Percentiles rank a stretch among this genome's conserved stretches.
phyloP scores from a whole-genome alignment of 805 yeast species.

The Ogataea zsoltii region DNA sequence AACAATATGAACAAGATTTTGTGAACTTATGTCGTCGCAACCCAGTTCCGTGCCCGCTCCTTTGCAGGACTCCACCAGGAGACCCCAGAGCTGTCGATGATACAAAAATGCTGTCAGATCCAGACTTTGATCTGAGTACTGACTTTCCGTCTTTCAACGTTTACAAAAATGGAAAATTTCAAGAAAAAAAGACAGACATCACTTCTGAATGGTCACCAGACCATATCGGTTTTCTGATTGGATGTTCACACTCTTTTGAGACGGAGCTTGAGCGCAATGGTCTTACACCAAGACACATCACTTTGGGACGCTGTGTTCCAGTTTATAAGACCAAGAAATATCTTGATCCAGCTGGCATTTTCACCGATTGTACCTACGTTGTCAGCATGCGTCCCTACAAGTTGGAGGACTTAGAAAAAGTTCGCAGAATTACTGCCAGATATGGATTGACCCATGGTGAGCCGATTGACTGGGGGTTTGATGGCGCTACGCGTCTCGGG shows the following conservation, averaged over 20 bases:
- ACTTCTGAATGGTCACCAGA: slow-evolving; percentile 34
- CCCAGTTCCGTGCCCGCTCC: slow-evolving; percentile 43
- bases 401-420: slow-evolving; percentile 28
- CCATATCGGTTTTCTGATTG: slow-evolving; percentile 43
- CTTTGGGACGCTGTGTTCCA: slow-evolving; percentile 24
- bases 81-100: slow-evolving; percentile 26
- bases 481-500: slow-evolving; percentile 38
- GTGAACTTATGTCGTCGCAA: slow-evolving; percentile 37
- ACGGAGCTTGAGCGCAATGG: slow-evolving; percentile 34
- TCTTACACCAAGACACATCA: slow-evolving; percentile 31
- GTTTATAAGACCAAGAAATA: slow-evolving; percentile 30
- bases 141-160: slow-evolving; percentile 40
- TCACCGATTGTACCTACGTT: slow-evolving; percentile 35
- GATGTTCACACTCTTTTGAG: slow-evolving; percentile 45
- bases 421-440: slow-evolving; percentile 33
- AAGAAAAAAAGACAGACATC: slow-evolving; percentile 28
- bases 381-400: slow-evolving; percentile 46
- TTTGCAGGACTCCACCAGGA: slow-evolving; percentile 19
- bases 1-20: slow-evolving; percentile 36
- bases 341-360: slow-evolving; percentile 35
- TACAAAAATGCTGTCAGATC: slow-evolving; percentile 11
- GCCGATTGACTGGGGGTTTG: slow-evolving; percentile 45
- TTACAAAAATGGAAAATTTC: slow-evolving; percentile 35
- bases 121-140: slow-evolving; percentile 33
- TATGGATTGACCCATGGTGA: slow-evolving; percentile 40